Percentiles rank a stretch among this genome's conserved stretches.
phyloP scores from a whole-genome alignment of 2,329 filamentous ascomycete species.

The Sporothrix mexicana region DNA sequence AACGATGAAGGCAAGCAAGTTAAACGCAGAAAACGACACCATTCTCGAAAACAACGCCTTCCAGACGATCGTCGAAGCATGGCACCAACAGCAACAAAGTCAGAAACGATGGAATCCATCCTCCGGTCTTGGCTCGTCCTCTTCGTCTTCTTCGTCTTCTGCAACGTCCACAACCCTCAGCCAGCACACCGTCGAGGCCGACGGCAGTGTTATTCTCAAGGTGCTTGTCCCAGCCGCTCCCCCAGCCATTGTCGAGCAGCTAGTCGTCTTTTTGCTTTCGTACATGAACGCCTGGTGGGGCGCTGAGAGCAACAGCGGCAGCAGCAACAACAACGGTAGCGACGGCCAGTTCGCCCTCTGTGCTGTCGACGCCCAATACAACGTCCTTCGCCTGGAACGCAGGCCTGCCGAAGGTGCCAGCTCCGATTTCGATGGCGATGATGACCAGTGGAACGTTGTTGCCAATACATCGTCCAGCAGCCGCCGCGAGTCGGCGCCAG shows the following conservation, averaged over 20 bases:
- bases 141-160: background rate
- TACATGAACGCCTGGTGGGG: slow-evolving; percentile 19
- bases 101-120: background rate
- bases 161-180: background rate
- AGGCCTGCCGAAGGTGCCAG: background rate
- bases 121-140: background rate
- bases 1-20: background rate
- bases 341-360: background rate
- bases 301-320: background rate
- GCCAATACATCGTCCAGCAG: slow-evolving; percentile 7
- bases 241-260: slow-evolving; percentile 17
- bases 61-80: slow-evolving; percentile 31
- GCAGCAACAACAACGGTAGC: background rate
- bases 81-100: slow-evolving; percentile 25
- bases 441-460: slow-evolving; percentile 29
- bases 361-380: slow-evolving; percentile 18
- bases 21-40: too few relatives aligned
- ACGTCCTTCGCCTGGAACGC: slow-evolving; percentile 1
- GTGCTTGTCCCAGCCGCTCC: slow-evolving; percentile 16
- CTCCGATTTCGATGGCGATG: background rate
- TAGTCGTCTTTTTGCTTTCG: slow-evolving; percentile 28
- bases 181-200: slow-evolving; percentile 8
- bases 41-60: slow-evolving; percentile 21
- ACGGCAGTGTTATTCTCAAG: slow-evolving; percentile 11
- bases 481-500: background rate